Base-by-base conservation (phyloP, 441 rosid species). In the Metrosideros polymorpha region DNA sequence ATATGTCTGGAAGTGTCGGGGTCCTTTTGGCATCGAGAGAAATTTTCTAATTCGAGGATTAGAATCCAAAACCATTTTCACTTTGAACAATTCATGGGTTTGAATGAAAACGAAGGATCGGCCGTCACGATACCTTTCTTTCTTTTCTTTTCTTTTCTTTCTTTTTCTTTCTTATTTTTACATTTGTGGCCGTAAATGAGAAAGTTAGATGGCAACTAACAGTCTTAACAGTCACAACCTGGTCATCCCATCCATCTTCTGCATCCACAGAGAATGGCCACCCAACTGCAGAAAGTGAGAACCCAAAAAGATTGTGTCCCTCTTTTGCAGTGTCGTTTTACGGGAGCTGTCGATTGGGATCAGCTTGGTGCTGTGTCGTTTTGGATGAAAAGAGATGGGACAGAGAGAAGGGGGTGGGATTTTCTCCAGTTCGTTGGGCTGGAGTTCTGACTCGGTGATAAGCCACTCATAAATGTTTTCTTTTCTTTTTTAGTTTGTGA, bases 1-100 rank as follows among this genome's bases (percentile, higher is more conserved):
- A 18, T 32, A 9, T 18, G 0, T 18, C 0, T 32, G 18, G 9
- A 13, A 13, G 32, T 0, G 18, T n/a, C 0, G 2, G n/a, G n/a
- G n/a, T n/a, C n/a, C n/a, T n/a, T n/a, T n/a, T n/a, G n/a, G n/a
- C n/a, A n/a, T n/a, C n/a, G n/a, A 63, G 45, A 66, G 0, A 35
- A 39, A 2, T 10, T 71, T 35, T 22, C n/a, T 71, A 22, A 39
- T 9, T 39, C 0, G 0, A 71, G 35, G n/a, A 71, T 71, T 10
- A 39, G 47, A 71, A 71, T 71, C 13, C 47, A 39, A 39, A 1
- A 10, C 5, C 0, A 71, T 71, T 35, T 35, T 1, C 1, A 39
- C 79, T 22, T 39, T 22, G 79, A 71, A 39, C 47, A 71, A 42
- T 25, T 71, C 79, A 39, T 39, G n/a, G 47, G 79, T 22, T 71